Percentiles rank a stretch among this genome's conserved stretches.
Conservation (phyloP, 106 monocot genomes). For the Acorus gramineus region DNA sequence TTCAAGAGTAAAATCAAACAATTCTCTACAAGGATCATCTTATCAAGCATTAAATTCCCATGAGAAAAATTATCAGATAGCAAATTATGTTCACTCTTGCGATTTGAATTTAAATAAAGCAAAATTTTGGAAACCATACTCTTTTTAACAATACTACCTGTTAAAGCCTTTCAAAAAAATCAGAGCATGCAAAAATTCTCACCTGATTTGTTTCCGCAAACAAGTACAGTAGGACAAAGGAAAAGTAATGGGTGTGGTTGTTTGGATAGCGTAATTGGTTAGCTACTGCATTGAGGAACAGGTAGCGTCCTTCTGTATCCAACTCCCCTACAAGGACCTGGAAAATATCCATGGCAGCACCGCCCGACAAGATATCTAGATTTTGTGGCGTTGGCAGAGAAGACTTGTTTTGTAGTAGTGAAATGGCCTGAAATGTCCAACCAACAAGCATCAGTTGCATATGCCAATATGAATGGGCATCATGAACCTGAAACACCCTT, state of each 20-base stretch:
- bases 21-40: no score
- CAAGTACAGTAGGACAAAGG: constrained; percentile 81
- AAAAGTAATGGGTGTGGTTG: constrained; percentile 93
- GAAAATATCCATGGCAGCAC: constrained; percentile 78
- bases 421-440: constrained; percentile 52
- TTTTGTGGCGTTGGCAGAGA: constrained; percentile 30
- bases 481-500: no score
- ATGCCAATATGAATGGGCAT: no score
- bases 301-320: constrained; percentile 89
- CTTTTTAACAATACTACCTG: no score
- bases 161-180: no score
- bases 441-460: no score
- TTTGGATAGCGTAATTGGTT: constrained; percentile 96
- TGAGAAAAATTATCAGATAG: no score
- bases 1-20: no score
- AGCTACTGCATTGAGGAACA: constrained; percentile 84
- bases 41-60: no score
- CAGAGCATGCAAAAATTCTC: not conserved
- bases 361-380: constrained; percentile 56
- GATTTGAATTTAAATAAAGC: no score
- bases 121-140: no score
- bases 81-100: no score
- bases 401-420: constrained; percentile 68
- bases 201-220: constrained; percentile 81
- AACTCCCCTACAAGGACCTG: constrained; percentile 54